These are phyloP conservation scores for Penicillium sp. DNA, from an alignment of 2,329 filamentous ascomycete species.

Conservation along the genomic window DNA sequence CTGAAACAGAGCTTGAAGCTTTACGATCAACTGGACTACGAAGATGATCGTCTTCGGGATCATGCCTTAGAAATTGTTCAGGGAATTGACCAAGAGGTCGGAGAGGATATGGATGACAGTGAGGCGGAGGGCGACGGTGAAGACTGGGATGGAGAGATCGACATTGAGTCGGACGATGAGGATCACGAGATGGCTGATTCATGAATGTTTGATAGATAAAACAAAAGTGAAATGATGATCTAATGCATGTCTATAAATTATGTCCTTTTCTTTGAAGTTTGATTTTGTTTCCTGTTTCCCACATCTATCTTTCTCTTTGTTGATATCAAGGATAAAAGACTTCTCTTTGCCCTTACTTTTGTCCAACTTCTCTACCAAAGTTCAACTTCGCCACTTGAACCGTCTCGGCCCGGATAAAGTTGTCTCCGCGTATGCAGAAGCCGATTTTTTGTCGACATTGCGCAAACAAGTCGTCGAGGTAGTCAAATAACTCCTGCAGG, in stretches of 20 bases:
- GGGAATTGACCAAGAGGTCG: slow-evolving; percentile 64
- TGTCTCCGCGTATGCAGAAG: slow-evolving; percentile 27
- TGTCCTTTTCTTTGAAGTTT: slow-evolving; percentile 13
- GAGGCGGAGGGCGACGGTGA: slow-evolving; percentile 48
- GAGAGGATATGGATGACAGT: slow-evolving; percentile 57
- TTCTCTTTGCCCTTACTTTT: not conserved
- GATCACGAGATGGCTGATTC: slow-evolving; percentile 57
- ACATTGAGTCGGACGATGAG: slow-evolving; percentile 50
- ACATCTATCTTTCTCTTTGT: slow-evolving; percentile 16
- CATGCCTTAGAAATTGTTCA: slow-evolving; percentile 46
- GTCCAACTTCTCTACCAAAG: not conserved
- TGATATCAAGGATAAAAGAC: slow-evolving; percentile 31
- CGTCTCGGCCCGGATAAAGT: slow-evolving; percentile 32
- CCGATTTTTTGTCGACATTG: slow-evolving; percentile 27
- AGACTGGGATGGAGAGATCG: slow-evolving; percentile 55
- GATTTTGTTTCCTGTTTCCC: not conserved
- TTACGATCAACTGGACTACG: slow-evolving; percentile 78
- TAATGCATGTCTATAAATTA: slow-evolving; percentile 22
- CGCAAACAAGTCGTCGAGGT: slow-evolving; percentile 33
- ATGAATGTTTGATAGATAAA: slow-evolving; percentile 24
- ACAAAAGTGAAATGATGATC: slow-evolving; percentile 21
- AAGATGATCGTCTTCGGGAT: slow-evolving; percentile 47
- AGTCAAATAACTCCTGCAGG: slow-evolving; percentile 29
- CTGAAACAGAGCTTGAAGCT: slow-evolving; percentile 76
- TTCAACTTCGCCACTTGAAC: slow-evolving; percentile 19